Percentiles rank a stretch among this genome's conserved stretches.
Evolutionary conservation across 768 basidiomycete genomes (phyloP).

Genomic region (Artomyces pyxidatus): DNA sequence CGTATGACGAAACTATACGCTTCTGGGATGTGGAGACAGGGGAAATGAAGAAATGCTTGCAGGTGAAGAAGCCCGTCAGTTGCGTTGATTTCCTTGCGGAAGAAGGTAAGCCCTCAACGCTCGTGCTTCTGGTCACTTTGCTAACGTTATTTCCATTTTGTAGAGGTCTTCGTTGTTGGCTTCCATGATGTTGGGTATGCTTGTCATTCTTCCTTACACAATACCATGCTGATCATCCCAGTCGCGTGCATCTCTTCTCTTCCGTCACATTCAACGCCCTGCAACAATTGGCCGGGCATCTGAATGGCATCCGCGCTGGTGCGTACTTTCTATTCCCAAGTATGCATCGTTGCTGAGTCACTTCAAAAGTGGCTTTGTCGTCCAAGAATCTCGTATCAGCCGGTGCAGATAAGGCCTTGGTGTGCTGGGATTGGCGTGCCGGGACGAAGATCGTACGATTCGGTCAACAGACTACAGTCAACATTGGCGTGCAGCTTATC

Average conservation of each 20-base stretch:
- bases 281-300: conserved; percentile 77
- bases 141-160: neutral
- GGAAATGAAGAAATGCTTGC: conserved; percentile 63
- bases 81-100: conserved; percentile 82
- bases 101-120: conserved; percentile 42
- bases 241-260: conserved; percentile 84
- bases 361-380: conserved; percentile 59
- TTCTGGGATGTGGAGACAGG: conserved; percentile 81
- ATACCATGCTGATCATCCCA: conserved; percentile 20
- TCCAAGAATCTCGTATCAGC: conserved; percentile 83
- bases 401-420: conserved; percentile 63
- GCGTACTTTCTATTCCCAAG: neutral
- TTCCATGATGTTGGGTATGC: conserved; percentile 87
- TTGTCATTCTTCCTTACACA: neutral
- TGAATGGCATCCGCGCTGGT: conserved; percentile 78
- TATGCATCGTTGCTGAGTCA: neutral
- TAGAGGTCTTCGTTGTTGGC: conserved; percentile 86
- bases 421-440: conserved; percentile 87
- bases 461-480: conserved; percentile 89
- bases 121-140: neutral
- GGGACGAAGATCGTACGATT: conserved; percentile 87
- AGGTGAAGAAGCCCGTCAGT: conserved; percentile 85
- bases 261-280: conserved; percentile 77
- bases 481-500: conserved; percentile 84
- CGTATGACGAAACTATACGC: conserved; percentile 86